phyloP scores from a whole-genome alignment of 176 grass and related monocot species.

The Carex cristatella region DNA sequence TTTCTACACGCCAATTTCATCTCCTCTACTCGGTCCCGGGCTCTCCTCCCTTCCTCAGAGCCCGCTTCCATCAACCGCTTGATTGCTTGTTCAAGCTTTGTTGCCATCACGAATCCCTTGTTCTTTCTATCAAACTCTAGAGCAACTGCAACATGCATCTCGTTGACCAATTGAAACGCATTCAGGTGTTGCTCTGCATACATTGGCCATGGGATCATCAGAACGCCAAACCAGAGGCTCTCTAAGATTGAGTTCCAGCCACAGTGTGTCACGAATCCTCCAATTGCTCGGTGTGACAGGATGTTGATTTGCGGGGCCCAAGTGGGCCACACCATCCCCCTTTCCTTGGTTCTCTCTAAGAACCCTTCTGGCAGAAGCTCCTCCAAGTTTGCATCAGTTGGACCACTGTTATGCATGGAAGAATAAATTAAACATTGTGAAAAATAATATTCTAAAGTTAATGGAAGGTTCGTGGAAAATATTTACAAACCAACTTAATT shows the following conservation, averaged over 20 bases:
- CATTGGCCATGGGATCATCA: conserved; percentile 10
- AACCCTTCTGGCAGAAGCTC: conserved; percentile 16
- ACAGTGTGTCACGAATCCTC: conserved; percentile 16
- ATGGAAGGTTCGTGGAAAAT: neutral
- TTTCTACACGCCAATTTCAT: neutral
- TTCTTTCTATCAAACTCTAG: conserved; percentile 7
- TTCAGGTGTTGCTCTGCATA: conserved; percentile 24
- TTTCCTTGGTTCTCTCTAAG: conserved; percentile 4
- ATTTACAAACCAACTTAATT: neutral
- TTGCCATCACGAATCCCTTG: conserved; percentile 2
- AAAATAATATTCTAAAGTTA: neutral
- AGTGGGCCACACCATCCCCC: conserved; percentile 14
- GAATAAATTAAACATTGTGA: neutral
- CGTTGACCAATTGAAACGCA: conserved; percentile 9
- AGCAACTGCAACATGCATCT: neutral
- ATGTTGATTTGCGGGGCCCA: conserved; percentile 7
- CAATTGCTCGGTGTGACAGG: neutral
- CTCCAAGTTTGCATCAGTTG: conserved; percentile 13
- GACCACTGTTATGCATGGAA: neutral
- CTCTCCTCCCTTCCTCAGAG: neutral
- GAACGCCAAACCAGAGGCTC: conserved; percentile 18
- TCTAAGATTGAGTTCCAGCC: conserved; percentile 17
- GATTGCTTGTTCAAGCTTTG: neutral
- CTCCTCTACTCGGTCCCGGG: neutral
- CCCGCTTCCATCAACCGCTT: conserved; percentile 9